Percentiles rank a stretch among this genome's conserved stretches.
These are phyloP conservation scores for Falciphora oryzae DNA, from an alignment of 2,329 filamentous ascomycete species.

Conservation along the genomic window DNA sequence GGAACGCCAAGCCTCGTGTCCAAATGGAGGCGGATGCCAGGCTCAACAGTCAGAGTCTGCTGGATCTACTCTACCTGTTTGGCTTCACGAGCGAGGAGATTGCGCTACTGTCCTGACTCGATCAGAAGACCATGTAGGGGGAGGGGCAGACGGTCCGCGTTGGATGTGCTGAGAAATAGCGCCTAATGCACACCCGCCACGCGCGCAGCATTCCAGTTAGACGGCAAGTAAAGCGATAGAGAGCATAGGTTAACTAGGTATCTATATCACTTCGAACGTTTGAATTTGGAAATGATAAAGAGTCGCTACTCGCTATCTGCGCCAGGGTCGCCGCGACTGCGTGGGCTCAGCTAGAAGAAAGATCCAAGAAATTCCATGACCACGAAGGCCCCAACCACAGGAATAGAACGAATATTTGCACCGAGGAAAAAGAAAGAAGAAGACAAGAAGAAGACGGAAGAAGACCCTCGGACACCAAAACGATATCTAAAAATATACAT, in stretches of 20 bases:
- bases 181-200: neutral
- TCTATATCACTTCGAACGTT: neutral
- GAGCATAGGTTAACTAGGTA: neutral
- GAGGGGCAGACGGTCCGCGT: too few species aligned
- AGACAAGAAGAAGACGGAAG: neutral
- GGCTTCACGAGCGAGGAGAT: constrained; percentile 65
- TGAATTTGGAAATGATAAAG: neutral
- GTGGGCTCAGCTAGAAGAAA: neutral
- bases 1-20: constrained; percentile 78
- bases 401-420: neutral
- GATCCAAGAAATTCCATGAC: neutral
- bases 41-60: constrained; percentile 63
- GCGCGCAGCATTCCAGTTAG: neutral
- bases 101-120: constrained; percentile 33
- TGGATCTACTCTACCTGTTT: constrained; percentile 69
- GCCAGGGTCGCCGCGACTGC: too few species aligned
- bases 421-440: neutral
- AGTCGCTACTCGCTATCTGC: neutral
- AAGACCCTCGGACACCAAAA: neutral
- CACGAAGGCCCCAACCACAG: neutral
- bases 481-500: neutral
- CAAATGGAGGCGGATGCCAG: constrained; percentile 70
- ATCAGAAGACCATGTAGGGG: too few species aligned
- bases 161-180: neutral
- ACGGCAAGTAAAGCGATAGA: neutral